Evolutionary conservation across 176 grass and related monocot genomes (phyloP).

Genomic region (Canna indica): DNA sequence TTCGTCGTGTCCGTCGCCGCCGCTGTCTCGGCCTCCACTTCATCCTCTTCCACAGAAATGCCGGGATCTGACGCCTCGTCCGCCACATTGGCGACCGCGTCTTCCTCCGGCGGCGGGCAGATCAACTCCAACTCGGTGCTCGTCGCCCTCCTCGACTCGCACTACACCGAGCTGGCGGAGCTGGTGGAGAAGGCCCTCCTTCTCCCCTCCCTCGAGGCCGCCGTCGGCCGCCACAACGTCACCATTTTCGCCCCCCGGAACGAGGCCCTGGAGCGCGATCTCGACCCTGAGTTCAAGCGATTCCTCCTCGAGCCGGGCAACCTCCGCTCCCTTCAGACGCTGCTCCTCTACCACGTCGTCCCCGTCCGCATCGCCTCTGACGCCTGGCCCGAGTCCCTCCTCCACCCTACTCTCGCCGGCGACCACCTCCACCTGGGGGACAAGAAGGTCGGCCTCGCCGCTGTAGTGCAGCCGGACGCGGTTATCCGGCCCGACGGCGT

Average conservation of each 20-base stretch:
- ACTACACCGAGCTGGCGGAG: conserved; percentile 64
- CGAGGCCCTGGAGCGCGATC: conserved; percentile 55
- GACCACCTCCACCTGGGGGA: conserved; percentile 30
- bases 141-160: conserved; percentile 64
- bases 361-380: conserved; percentile 28
- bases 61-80: conserved; percentile 22
- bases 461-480: conserved; percentile 27
- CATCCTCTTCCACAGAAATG: background rate
- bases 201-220: conserved; percentile 48
- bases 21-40: background rate
- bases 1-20: background rate
- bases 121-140: conserved; percentile 77
- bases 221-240: conserved; percentile 44
- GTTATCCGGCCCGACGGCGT: conserved; percentile 56
- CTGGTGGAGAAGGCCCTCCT: conserved; percentile 84
- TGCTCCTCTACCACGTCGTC: conserved; percentile 66
- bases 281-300: conserved; percentile 71
- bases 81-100: background rate
- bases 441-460: conserved; percentile 26
- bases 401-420: conserved; percentile 40
- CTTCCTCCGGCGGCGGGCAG: conserved; percentile 4
- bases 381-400: background rate
- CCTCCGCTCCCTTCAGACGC: conserved; percentile 38
- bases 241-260: conserved; percentile 71
- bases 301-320: conserved; percentile 88